These are phyloP conservation scores for Xerocomellus amylosporus DNA, from an alignment of 768 basidiomycete species.

Conservation along the genomic window DNA sequence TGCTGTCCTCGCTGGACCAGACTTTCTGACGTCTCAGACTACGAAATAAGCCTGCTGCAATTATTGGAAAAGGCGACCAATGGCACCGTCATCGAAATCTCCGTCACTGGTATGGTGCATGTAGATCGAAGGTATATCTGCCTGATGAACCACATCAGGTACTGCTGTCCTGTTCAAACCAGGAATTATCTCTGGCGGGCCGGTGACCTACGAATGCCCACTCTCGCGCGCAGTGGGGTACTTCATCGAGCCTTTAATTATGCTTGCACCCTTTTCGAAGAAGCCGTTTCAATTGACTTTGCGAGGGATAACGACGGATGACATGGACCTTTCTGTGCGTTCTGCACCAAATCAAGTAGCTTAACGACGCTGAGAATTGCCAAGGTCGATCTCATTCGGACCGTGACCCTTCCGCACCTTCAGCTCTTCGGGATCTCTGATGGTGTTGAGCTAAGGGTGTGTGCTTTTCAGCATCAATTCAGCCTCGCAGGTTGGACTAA, in stretches of 20 bases:
- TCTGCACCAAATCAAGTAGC: slow-evolving; percentile 8
- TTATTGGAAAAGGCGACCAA: slow-evolving; percentile 90
- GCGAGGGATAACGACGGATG: slow-evolving; percentile 89
- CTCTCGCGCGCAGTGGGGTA: slow-evolving; percentile 88
- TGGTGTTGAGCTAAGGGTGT: slow-evolving; percentile 82
- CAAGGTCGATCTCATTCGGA: slow-evolving; percentile 85
- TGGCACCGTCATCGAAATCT: slow-evolving; percentile 93
- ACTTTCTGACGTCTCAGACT: slow-evolving; percentile 52
- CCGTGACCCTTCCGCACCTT: slow-evolving; percentile 86
- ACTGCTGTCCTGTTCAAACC: slow-evolving; percentile 91
- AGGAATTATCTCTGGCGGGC: slow-evolving; percentile 84
- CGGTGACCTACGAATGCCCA: slow-evolving; percentile 82
- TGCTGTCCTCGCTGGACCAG: background rate
- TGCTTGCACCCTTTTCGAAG: slow-evolving; percentile 92
- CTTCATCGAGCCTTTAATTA: slow-evolving; percentile 86
- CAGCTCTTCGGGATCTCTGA: slow-evolving; percentile 89
- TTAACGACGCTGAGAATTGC: background rate
- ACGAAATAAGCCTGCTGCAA: slow-evolving; percentile 86
- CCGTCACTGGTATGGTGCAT: slow-evolving; percentile 72
- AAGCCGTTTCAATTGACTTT: slow-evolving; percentile 77
- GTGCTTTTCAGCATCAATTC: slow-evolving; percentile 13
- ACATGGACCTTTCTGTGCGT: slow-evolving; percentile 84
- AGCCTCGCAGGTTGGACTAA: background rate
- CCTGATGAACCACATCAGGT: slow-evolving; percentile 46
- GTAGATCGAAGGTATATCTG: background rate